phyloP scores from a whole-genome alignment of 805 yeast genomes.

The Candida hispaniensis region DNA sequence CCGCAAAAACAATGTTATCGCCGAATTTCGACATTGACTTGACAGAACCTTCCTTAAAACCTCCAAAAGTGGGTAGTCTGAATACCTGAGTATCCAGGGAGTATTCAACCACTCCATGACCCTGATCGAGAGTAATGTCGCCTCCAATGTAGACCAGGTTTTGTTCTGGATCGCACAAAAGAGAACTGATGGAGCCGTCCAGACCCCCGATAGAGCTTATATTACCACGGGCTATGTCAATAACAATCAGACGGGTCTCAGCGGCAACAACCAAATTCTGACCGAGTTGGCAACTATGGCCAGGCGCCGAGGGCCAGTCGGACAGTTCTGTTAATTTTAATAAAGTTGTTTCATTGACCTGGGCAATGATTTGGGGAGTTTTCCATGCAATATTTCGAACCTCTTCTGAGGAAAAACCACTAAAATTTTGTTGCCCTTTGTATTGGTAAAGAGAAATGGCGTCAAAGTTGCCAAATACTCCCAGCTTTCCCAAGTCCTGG shows the following conservation, averaged over 20 bases:
- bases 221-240: slow-evolving; percentile 23
- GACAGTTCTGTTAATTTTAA: slow-evolving; percentile 21
- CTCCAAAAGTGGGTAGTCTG: slow-evolving; percentile 53
- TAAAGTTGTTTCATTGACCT: slow-evolving; percentile 22
- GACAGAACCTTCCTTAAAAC: slow-evolving; percentile 58
- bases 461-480: slow-evolving; percentile 32
- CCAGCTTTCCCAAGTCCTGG: slow-evolving; percentile 25
- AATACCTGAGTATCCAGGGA: slow-evolving; percentile 37
- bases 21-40: slow-evolving; percentile 46
- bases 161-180: slow-evolving; percentile 38
- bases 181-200: slow-evolving; percentile 36
- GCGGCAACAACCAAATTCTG: slow-evolving; percentile 18
- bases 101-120: slow-evolving; percentile 56
- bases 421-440: slow-evolving; percentile 30
- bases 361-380: slow-evolving; percentile 20
- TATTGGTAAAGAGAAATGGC: slow-evolving; percentile 31
- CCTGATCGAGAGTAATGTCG: slow-evolving; percentile 42
- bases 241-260: slow-evolving; percentile 22
- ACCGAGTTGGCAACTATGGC: slow-evolving; percentile 24
- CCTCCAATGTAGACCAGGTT: slow-evolving; percentile 72
- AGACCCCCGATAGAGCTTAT: slow-evolving; percentile 21
- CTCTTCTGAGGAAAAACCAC: slow-evolving; percentile 18
- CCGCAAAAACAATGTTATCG: slow-evolving; percentile 62
- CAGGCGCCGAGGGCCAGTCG: slow-evolving; percentile 16
- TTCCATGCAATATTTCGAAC: slow-evolving; percentile 11